phyloP scores from a whole-genome alignment of 352 stramenopile genomes.

The Globisporangium spiculum region DNA sequence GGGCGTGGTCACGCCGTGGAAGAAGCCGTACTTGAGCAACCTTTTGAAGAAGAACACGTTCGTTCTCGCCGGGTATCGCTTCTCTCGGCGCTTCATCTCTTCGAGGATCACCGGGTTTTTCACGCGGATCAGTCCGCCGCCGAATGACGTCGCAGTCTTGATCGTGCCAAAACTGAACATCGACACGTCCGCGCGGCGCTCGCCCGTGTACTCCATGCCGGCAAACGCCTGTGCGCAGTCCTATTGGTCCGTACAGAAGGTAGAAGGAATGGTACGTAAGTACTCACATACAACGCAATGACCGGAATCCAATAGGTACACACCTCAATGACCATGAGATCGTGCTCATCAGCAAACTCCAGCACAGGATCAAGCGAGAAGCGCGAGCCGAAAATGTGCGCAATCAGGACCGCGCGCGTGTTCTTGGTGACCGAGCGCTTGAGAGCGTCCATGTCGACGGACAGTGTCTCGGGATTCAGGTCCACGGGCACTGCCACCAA shows the following conservation, averaged over 20 bases:
- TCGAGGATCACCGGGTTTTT: constrained; percentile 49
- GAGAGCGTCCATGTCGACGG: constrained; percentile 49
- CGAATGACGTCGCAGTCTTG: constrained; percentile 83
- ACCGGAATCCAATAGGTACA: neutral
- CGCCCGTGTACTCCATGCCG: constrained; percentile 61
- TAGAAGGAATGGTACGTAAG: neutral
- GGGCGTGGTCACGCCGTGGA: constrained; percentile 68
- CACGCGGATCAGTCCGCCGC: constrained; percentile 63
- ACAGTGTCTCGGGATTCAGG: constrained; percentile 59
- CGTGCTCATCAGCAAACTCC: constrained; percentile 44
- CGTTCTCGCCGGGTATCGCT: constrained; percentile 56
- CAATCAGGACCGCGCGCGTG: constrained; percentile 67
- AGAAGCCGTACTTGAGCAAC: constrained; percentile 70
- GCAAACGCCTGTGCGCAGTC: constrained; percentile 80
- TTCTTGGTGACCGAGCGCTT: constrained; percentile 51
- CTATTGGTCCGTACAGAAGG: constrained; percentile 3
- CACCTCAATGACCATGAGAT: constrained; percentile 64
- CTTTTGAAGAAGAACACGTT: constrained; percentile 75
- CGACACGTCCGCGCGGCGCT: constrained; percentile 60
- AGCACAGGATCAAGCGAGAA: constrained; percentile 52
- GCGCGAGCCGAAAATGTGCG: constrained; percentile 77
- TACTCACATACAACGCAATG: neutral
- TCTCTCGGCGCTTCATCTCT: constrained; percentile 69
- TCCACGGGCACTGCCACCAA: constrained; percentile 77
- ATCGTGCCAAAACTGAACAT: constrained; percentile 90